Conservation (phyloP, 2,329 filamentous ascomycete species). For the Metarhizium brunneum region DNA sequence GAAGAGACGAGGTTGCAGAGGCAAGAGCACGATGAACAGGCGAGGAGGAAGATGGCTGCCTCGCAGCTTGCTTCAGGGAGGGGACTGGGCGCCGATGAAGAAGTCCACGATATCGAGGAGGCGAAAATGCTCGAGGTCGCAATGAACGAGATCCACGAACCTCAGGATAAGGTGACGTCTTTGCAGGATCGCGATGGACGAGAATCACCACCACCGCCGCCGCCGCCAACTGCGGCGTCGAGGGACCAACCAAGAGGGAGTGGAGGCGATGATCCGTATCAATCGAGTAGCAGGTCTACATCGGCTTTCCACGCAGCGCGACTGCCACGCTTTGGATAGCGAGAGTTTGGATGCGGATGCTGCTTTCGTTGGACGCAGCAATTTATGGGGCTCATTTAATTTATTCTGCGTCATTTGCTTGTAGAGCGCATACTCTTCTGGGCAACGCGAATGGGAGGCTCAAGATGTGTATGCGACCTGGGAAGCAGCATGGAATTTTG, state of each 20-base stretch:
- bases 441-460: neutral
- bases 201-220: neutral
- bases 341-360: neutral
- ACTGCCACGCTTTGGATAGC: slow-evolving; percentile 44
- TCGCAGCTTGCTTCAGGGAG: slow-evolving; percentile 39
- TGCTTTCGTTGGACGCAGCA: neutral
- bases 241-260: neutral
- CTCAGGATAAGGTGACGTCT: neutral
- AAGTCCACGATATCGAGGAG: slow-evolving; percentile 8
- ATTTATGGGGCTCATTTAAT: neutral
- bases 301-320: slow-evolving; percentile 47
- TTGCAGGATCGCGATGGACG: neutral
- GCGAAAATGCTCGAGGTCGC: slow-evolving; percentile 17
- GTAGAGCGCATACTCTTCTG: neutral
- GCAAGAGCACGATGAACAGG: slow-evolving; percentile 45
- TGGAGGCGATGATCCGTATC: neutral
- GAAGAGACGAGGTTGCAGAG: slow-evolving; percentile 43
- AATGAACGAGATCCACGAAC: slow-evolving; percentile 19
- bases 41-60: slow-evolving; percentile 43
- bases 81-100: slow-evolving; percentile 27
- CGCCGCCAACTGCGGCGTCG: neutral
- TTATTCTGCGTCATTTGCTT: neutral
- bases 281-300: neutral
- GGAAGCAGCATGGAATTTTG: neutral
- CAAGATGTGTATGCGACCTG: neutral